Evolutionary conservation across 2,329 filamentous ascomycete species (phyloP).

Genomic region (Diaporthe helianthi): DNA sequence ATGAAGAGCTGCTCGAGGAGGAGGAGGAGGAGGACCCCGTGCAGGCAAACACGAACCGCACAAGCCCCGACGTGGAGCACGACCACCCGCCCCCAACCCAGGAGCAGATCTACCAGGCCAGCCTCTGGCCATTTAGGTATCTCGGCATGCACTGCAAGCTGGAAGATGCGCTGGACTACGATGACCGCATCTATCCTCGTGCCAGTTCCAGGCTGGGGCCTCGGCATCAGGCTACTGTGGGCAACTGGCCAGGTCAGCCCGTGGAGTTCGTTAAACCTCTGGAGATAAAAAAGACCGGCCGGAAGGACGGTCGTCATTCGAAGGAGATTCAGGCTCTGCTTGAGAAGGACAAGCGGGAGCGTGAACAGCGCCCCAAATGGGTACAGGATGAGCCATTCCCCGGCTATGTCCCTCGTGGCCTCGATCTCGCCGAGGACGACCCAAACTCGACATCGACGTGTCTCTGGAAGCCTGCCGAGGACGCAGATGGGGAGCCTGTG

Average conservation of each 20-base stretch:
- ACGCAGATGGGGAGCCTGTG: constrained; percentile 40
- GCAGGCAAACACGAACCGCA: constrained; percentile 63
- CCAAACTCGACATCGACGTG: constrained; percentile 76
- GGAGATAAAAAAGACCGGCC: constrained; percentile 83
- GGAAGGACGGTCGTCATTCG: constrained; percentile 77
- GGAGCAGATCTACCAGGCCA: constrained; percentile 90
- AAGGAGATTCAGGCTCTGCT: constrained; percentile 82
- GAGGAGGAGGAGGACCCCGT: constrained; percentile 77
- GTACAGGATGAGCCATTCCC: constrained; percentile 82
- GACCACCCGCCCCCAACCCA: constrained; percentile 69
- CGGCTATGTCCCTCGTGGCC: constrained; percentile 85
- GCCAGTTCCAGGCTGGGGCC: constrained; percentile 92
- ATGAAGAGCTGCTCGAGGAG: constrained; percentile 69
- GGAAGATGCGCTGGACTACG: constrained; percentile 94
- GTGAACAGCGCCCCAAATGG: constrained; percentile 88
- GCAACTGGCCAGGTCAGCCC: constrained; percentile 83
- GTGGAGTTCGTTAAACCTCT: constrained; percentile 90
- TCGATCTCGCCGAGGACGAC: constrained; percentile 76
- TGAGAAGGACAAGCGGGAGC: constrained; percentile 81
- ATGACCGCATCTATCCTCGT: constrained; percentile 95
- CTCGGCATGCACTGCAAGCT: constrained; percentile 94
- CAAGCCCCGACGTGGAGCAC: constrained; percentile 69
- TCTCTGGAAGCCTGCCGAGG: constrained; percentile 74
- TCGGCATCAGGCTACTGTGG: constrained; percentile 86
- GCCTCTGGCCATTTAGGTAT: constrained; percentile 96